Conservation (phyloP, 768 basidiomycete species). For the Mrakia hoshinonis region DNA sequence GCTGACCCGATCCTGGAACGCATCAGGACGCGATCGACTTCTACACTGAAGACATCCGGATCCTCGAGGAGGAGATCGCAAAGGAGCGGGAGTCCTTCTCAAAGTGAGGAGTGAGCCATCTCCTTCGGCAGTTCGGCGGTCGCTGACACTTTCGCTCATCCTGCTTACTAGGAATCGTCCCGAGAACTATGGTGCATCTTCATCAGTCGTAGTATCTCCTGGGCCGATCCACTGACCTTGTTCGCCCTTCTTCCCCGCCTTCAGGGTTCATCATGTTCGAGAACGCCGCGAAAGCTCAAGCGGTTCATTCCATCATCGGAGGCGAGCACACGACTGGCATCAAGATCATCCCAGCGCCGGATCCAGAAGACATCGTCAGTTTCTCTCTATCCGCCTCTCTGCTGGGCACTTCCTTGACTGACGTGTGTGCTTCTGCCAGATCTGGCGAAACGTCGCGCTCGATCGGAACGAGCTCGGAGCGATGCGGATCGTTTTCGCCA, state of each 20-base stretch:
- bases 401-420: neutral
- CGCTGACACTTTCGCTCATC: neutral
- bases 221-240: neutral
- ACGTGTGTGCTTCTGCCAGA: neutral
- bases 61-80: neutral
- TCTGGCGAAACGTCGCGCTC: neutral
- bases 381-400: neutral
- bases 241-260: neutral
- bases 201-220: neutral
- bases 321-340: constrained; percentile 1
- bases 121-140: too few species aligned
- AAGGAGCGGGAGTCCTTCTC: neutral
- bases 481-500: neutral
- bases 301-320: neutral
- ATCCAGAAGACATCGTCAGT: constrained; percentile 8
- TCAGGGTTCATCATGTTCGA: constrained; percentile 6
- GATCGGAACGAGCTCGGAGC: neutral
- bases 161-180: neutral
- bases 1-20: too few species aligned
- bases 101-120: too few species aligned
- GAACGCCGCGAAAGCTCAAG: constrained; percentile 6
- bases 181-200: constrained; percentile 10
- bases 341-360: constrained; percentile 1
- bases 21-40: constrained; percentile 3
- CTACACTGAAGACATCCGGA: neutral